phyloP scores from a whole-genome alignment of 208 protist species.

The Leishmania turanica region DNA sequence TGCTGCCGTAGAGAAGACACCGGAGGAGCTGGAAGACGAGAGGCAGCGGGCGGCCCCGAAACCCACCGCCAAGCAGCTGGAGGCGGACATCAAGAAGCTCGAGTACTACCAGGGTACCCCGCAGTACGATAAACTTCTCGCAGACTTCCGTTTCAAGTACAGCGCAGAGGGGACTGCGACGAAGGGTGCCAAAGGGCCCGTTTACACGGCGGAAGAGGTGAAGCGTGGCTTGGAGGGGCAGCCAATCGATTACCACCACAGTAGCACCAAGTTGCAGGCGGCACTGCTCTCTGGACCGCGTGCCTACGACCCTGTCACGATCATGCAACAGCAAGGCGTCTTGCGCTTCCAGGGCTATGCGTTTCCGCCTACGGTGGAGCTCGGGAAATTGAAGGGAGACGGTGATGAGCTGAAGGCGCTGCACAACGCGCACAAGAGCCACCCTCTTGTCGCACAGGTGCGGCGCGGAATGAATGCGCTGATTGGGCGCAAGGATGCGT shows the following conservation, averaged over 20 bases:
- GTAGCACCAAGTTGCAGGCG: slow-evolving; percentile 60
- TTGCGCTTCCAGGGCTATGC: slow-evolving; percentile 87
- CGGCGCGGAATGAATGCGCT: slow-evolving; percentile 49
- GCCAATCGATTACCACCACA: slow-evolving; percentile 81
- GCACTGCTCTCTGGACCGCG: slow-evolving; percentile 65
- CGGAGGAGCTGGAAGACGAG: slow-evolving; percentile 23
- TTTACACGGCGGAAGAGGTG: slow-evolving; percentile 67
- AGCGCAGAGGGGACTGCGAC: slow-evolving; percentile 20
- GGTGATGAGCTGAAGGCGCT: slow-evolving; percentile 32
- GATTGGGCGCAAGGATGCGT: slow-evolving; percentile 33
- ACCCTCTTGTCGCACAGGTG: slow-evolving; percentile 34
- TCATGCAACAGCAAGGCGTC: slow-evolving; percentile 84
- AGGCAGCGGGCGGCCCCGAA: slow-evolving; percentile 17
- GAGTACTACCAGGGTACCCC: slow-evolving; percentile 84
- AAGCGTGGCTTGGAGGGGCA: slow-evolving; percentile 62
- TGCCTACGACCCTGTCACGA: slow-evolving; percentile 71
- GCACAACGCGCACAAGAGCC: slow-evolving; percentile 36
- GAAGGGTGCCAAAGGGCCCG: slow-evolving; percentile 6
- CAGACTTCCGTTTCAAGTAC: slow-evolving; percentile 77
- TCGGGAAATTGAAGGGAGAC: slow-evolving; percentile 75
- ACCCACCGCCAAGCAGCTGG: slow-evolving; percentile 48
- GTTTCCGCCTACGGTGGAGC: slow-evolving; percentile 76
- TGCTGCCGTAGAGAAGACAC: slow-evolving; percentile 21
- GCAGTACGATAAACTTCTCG: slow-evolving; percentile 67
- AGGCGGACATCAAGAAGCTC: slow-evolving; percentile 77